These are phyloP conservation scores for Apiotrichum laibachii DNA, from an alignment of 1,284 basidiomycete genomes.

Conservation along the genomic window DNA sequence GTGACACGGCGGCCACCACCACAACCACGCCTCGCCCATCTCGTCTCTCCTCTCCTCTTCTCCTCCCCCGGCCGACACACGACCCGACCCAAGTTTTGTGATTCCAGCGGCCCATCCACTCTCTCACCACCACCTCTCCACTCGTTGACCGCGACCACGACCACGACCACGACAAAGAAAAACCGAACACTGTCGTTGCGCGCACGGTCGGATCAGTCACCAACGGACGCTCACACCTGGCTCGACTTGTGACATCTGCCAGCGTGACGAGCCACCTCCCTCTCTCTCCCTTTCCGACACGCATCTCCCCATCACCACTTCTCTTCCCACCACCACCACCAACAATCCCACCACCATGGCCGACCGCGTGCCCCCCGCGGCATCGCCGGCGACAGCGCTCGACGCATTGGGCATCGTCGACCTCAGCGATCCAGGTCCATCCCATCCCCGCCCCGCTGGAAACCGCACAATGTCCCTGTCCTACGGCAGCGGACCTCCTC, in stretches of 20 bases:
- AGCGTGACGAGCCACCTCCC: not conserved
- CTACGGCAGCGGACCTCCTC: too few species aligned
- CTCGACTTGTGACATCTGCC: not conserved
- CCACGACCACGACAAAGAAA: not conserved
- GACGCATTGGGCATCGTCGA: conserved; percentile 14
- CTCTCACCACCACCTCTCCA: too few species aligned
- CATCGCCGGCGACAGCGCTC: conserved; percentile 7
- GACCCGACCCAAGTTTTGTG: too few species aligned
- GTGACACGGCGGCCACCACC: not conserved
- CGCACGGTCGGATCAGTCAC: not conserved
- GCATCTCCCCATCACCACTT: not conserved
- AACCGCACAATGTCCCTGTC: too few species aligned
- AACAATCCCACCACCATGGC: not conserved
- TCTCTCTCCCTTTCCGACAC: not conserved
- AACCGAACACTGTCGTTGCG: not conserved
- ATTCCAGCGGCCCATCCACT: too few species aligned
- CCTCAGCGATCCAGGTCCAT: conserved; percentile 3
- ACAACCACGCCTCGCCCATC: not conserved
- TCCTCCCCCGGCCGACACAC: too few species aligned
- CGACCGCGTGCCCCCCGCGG: conserved; percentile 4
- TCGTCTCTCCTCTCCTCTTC: not conserved
- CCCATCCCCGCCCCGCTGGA: not conserved
- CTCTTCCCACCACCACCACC: too few species aligned
- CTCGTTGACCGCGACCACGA: too few species aligned
- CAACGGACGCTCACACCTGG: not conserved